Conservation (phyloP, 1,139 yeast genomes). For the Suhomyces chickasaworum region DNA sequence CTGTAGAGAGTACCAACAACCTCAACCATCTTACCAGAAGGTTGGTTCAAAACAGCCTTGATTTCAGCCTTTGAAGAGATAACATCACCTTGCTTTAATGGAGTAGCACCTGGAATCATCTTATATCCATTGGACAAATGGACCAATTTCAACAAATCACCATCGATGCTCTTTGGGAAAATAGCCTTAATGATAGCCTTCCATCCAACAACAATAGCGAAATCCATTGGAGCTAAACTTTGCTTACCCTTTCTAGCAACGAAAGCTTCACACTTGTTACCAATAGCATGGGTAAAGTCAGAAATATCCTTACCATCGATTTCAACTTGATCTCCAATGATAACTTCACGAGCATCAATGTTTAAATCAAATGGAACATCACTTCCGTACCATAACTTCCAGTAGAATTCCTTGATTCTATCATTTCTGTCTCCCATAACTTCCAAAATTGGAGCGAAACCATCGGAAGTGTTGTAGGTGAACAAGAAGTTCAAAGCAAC, state of each 20-base stretch:
- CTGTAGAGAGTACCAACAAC: slow-evolving; percentile 88
- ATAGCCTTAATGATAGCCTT: slow-evolving; percentile 95
- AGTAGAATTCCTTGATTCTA: slow-evolving; percentile 93
- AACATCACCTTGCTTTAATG: slow-evolving; percentile 84
- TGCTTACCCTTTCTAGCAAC: slow-evolving; percentile 84
- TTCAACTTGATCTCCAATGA: slow-evolving; percentile 69
- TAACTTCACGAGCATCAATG: slow-evolving; percentile 68
- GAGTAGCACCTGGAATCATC: slow-evolving; percentile 90
- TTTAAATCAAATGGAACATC: slow-evolving; percentile 55
- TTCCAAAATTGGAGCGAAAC: slow-evolving; percentile 93
- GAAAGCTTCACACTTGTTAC: slow-evolving; percentile 95
- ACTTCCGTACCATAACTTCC: slow-evolving; percentile 95
- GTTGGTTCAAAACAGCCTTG: slow-evolving; percentile 85
- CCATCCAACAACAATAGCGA: slow-evolving; percentile 98
- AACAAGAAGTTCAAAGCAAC: slow-evolving; percentile 77
- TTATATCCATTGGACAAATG: slow-evolving; percentile 94
- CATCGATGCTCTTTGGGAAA: slow-evolving; percentile 95
- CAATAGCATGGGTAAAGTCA: slow-evolving; percentile 95
- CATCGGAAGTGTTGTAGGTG: slow-evolving; percentile 79
- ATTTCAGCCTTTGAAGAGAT: slow-evolving; percentile 83
- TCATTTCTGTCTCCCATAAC: slow-evolving; percentile 87
- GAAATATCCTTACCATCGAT: slow-evolving; percentile 79
- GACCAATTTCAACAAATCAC: slow-evolving; percentile 90
- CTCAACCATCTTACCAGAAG: slow-evolving; percentile 93
- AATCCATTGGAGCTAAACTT: slow-evolving; percentile 97